Conservation (phyloP, 2,329 filamentous ascomycete genomes). For the Talaromyces funiculosus region DNA sequence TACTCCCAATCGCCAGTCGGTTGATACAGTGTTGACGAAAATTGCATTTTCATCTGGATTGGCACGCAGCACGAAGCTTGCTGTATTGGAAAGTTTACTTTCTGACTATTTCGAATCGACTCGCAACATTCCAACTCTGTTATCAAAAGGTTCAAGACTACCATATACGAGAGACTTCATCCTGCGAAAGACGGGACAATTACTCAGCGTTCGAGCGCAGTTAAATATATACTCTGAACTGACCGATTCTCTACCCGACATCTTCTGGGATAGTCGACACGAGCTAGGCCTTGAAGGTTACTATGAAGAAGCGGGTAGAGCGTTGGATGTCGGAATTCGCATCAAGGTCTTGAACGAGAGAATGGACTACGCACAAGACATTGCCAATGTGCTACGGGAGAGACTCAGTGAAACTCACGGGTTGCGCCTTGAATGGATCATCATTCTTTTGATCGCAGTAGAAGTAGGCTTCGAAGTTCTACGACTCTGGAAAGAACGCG, state of each 20-base stretch:
- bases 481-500: constrained; percentile 61
- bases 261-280: constrained; percentile 91
- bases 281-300: constrained; percentile 89
- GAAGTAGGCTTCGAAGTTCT: constrained; percentile 86
- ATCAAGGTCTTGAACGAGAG: constrained; percentile 93
- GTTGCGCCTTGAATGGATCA: constrained; percentile 85
- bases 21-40: constrained; percentile 73
- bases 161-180: constrained; percentile 71
- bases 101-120: constrained; percentile 83
- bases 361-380: constrained; percentile 96
- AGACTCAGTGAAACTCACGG: constrained; percentile 87
- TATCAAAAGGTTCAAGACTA: constrained; percentile 61
- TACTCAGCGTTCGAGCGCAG: constrained; percentile 82
- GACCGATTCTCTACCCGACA: constrained; percentile 87
- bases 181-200: constrained; percentile 85
- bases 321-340: constrained; percentile 82
- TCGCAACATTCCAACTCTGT: constrained; percentile 69
- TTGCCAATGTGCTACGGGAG: constrained; percentile 81
- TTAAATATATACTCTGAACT: constrained; percentile 96
- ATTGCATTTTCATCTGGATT: constrained; percentile 95
- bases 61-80: constrained; percentile 86
- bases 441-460: constrained; percentile 86
- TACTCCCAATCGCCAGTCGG: constrained; percentile 27
- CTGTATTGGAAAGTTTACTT: constrained; percentile 78
- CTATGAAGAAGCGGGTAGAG: constrained; percentile 87